These are phyloP conservation scores for Xanthoparmelia taractica DNA, from an alignment of 495 filamentous ascomycete species.

Conservation along the genomic window DNA sequence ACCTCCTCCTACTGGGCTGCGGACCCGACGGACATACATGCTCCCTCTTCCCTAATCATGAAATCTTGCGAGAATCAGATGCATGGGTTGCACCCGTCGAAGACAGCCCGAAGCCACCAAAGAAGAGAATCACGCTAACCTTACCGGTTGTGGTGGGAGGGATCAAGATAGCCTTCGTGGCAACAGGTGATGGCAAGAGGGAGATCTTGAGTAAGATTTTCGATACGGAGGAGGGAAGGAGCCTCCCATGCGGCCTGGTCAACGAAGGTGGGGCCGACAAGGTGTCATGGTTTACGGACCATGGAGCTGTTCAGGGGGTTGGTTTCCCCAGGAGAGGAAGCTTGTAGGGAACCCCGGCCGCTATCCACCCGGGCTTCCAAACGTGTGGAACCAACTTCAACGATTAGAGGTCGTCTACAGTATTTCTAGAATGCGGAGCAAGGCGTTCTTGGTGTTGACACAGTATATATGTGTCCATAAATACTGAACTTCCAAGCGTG, in stretches of 20 bases:
- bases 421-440: neutral
- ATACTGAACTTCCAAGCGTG: neutral
- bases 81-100: slow-evolving; percentile 89
- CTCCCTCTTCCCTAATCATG: slow-evolving; percentile 87
- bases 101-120: slow-evolving; percentile 90
- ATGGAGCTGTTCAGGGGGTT: slow-evolving; percentile 73
- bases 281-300: slow-evolving; percentile 92
- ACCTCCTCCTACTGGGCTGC: slow-evolving; percentile 83
- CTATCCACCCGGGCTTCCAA: neutral
- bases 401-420: neutral
- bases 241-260: slow-evolving; percentile 76
- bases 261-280: slow-evolving; percentile 75
- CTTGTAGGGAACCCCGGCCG: slow-evolving; percentile 31
- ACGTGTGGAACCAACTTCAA: neutral
- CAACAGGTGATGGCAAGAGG: slow-evolving; percentile 82
- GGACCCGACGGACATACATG: slow-evolving; percentile 97
- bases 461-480: neutral
- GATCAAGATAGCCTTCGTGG: slow-evolving; percentile 79
- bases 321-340: slow-evolving; percentile 64
- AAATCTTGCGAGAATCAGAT: slow-evolving; percentile 74
- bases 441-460: neutral
- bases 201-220: slow-evolving; percentile 89
- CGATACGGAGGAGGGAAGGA: slow-evolving; percentile 62
- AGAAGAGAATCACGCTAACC: slow-evolving; percentile 83
- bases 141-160: slow-evolving; percentile 82